These are phyloP conservation scores for Cylindrotheca closterium DNA, from an alignment of 108 stramenopile genomes.

Conservation along the genomic window DNA sequence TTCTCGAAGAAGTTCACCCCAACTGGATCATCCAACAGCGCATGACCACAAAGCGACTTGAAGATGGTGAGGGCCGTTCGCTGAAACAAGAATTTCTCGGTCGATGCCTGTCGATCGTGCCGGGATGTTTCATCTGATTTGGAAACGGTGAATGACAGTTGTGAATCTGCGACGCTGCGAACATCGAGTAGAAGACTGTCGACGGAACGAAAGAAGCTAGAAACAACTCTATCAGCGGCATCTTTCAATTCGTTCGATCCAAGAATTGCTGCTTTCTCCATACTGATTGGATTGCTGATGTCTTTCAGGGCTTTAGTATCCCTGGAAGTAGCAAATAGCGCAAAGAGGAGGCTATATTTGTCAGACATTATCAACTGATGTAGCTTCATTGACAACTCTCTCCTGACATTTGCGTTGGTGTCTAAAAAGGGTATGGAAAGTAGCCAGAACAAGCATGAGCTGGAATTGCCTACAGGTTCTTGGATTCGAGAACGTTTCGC, in stretches of 20 bases:
- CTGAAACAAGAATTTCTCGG: conserved; percentile 9
- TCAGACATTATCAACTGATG: conserved; percentile 4
- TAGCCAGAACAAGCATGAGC: conserved; percentile 13
- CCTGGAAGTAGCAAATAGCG: conserved; percentile 33
- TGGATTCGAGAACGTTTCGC: not conserved
- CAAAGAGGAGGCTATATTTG: conserved; percentile 13
- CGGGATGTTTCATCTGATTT: not conserved
- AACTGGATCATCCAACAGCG: conserved; percentile 3
- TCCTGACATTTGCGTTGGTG: conserved; percentile 10
- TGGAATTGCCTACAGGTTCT: not conserved
- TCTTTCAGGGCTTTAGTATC: conserved; percentile 13
- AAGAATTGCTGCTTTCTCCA: not conserved
- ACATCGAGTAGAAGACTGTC: conserved; percentile 22
- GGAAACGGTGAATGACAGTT: conserved; percentile 34
- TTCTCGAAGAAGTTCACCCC: conserved; percentile 33
- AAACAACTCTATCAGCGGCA: conserved; percentile 15
- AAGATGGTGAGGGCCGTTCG: conserved; percentile 20
- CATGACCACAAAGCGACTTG: conserved; percentile 31
- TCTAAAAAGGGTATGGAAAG: conserved; percentile 26
- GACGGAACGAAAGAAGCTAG: conserved; percentile 27
- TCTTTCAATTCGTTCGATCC: not conserved
- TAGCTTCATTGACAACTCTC: conserved; percentile 10
- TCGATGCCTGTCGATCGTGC: conserved; percentile 1
- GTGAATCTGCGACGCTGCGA: conserved; percentile 30
- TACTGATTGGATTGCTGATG: not conserved